Conservation (phyloP, 106 monocot genomes). For the Dendrobium officinale region DNA sequence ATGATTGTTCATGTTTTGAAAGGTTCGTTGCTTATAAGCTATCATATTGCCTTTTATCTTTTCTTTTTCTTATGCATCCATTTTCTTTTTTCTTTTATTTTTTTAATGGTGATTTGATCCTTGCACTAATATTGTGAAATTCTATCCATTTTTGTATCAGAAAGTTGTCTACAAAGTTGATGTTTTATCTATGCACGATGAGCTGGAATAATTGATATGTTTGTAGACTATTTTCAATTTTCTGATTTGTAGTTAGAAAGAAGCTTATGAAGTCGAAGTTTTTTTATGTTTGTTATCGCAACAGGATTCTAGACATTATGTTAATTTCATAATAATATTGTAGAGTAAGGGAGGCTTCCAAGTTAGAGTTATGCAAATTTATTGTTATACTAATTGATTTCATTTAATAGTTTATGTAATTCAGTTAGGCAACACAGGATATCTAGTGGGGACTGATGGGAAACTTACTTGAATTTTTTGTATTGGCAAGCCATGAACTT, state of each 20-base stretch:
- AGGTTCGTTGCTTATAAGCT: constrained; percentile 23
- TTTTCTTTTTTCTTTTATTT: not conserved
- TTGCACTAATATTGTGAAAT: not conserved
- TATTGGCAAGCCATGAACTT: too few relatives aligned
- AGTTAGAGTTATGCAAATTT: not conserved
- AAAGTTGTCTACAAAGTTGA: not conserved
- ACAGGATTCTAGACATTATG: not conserved
- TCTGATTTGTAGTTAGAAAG: not conserved
- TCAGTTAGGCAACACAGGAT: too few relatives aligned
- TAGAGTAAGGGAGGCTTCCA: not conserved
- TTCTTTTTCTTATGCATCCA: not conserved
- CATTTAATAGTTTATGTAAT: too few relatives aligned
- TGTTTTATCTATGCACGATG: not conserved
- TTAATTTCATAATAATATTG: not conserved
- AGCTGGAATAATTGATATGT: not conserved
- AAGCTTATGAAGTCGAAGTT: not conserved
- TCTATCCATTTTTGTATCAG: not conserved
- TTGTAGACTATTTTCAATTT: not conserved
- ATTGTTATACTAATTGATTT: not conserved
- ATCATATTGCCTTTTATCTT: not conserved
- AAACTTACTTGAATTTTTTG: too few relatives aligned
- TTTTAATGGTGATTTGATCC: not conserved
- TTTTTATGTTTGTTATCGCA: not conserved
- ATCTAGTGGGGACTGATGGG: too few relatives aligned
- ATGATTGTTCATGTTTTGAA: constrained; percentile 40